Conservation (phyloP, 768 basidiomycete species). For the Boletellus emodensis region DNA sequence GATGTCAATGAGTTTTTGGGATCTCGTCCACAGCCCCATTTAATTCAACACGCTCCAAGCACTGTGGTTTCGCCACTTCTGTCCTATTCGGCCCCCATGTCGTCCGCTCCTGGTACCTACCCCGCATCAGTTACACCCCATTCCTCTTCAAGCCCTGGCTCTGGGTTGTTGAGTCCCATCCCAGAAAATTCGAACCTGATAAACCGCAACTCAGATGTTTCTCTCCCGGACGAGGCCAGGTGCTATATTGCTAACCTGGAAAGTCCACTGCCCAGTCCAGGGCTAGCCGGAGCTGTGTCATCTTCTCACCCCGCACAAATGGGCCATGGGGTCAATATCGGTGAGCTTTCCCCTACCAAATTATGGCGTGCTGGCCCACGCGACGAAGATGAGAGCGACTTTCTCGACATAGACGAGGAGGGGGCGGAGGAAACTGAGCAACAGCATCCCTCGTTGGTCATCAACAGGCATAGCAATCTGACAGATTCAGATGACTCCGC, state of each 20-base stretch:
- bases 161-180: constrained; percentile 20
- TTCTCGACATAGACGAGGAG: constrained; percentile 56
- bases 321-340: neutral
- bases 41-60: constrained; percentile 19
- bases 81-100: constrained; percentile 5
- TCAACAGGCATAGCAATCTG: constrained; percentile 28
- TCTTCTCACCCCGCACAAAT: neutral
- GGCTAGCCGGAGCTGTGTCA: neutral
- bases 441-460: constrained; percentile 5
- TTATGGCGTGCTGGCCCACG: constrained; percentile 8
- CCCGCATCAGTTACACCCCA: constrained; percentile 15
- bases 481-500: constrained; percentile 51
- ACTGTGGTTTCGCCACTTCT: constrained; percentile 12
- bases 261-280: constrained; percentile 55
- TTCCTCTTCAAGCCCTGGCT: constrained; percentile 17
- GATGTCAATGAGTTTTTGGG: neutral
- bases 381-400: constrained; percentile 44
- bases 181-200: constrained; percentile 34
- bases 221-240: constrained; percentile 73
- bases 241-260: constrained; percentile 73
- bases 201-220: constrained; percentile 64
- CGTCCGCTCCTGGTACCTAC: constrained; percentile 15
- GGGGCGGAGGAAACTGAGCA: constrained; percentile 21
- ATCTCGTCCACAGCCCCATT: constrained; percentile 9
- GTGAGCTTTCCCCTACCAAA: constrained; percentile 10